Evolutionary conservation across 805 yeast species (phyloP).

Genomic region (Nakazawaea molendinolei): DNA sequence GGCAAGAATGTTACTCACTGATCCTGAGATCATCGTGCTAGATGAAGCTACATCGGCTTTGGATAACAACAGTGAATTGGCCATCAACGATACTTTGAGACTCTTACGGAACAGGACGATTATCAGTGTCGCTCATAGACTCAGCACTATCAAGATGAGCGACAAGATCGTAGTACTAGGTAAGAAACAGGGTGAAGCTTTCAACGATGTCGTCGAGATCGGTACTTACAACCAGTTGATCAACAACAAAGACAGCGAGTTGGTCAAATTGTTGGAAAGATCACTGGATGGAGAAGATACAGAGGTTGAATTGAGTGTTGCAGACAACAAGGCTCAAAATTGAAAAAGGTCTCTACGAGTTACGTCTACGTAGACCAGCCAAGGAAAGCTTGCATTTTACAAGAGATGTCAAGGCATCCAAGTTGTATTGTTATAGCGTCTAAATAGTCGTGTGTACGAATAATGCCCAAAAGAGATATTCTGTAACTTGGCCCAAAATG

Average conservation of each 20-base stretch:
- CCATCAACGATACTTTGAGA: constrained; percentile 68
- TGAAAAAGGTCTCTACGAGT: neutral
- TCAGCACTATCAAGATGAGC: constrained; percentile 81
- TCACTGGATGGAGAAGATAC: constrained; percentile 15
- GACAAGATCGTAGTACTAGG: constrained; percentile 70
- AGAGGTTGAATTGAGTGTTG: constrained; percentile 10
- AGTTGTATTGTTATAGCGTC: no score
- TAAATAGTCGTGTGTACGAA: no score
- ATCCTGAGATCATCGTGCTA: constrained; percentile 73
- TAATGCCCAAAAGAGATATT: no score
- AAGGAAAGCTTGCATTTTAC: no score
- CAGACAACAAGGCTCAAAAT: constrained; percentile 1
- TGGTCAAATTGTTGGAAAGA: constrained; percentile 34
- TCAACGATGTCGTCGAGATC: constrained; percentile 67
- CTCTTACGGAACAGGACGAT: constrained; percentile 58
- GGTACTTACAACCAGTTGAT: constrained; percentile 53
- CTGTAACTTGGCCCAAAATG: no score
- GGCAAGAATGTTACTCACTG: constrained; percentile 76
- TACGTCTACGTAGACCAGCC: no score
- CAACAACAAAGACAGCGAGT: constrained; percentile 35
- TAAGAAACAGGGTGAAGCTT: constrained; percentile 27
- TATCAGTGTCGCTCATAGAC: constrained; percentile 86
- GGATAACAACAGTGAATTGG: constrained; percentile 82
- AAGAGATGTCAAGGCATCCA: no score
- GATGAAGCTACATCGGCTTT: constrained; percentile 96